These are phyloP conservation scores for Cercospora sesami DNA, from an alignment of 2,329 filamentous ascomycete species.

Conservation along the genomic window DNA sequence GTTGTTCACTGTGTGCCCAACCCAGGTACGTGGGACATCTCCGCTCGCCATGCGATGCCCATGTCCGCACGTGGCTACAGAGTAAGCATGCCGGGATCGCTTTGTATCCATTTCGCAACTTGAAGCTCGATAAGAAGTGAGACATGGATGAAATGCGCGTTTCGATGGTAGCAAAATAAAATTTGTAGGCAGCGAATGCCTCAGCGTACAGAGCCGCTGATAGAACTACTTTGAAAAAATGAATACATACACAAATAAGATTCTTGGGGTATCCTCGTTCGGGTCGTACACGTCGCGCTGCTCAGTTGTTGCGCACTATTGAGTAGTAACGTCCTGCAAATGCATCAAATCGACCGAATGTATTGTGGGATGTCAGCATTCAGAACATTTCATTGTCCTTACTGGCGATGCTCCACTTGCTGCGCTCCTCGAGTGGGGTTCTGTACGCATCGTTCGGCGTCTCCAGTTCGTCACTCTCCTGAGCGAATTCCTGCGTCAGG, in stretches of 20 bases:
- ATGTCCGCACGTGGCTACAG: background rate
- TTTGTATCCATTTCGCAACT: background rate
- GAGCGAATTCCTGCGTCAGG: slow-evolving; percentile 7
- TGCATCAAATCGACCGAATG: background rate
- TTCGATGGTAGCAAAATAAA: background rate
- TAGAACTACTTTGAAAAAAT: background rate
- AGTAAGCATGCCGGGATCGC: background rate
- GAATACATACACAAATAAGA: slow-evolving; percentile 1
- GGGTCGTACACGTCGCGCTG: background rate
- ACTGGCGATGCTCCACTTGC: slow-evolving; percentile 23
- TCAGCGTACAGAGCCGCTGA: background rate
- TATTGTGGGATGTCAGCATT: background rate
- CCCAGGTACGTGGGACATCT: background rate
- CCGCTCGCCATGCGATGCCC: background rate
- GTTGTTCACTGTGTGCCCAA: background rate
- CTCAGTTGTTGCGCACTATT: background rate
- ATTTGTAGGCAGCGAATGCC: background rate
- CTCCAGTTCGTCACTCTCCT: slow-evolving; percentile 24
- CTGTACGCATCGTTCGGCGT: slow-evolving; percentile 33
- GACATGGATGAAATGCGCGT: background rate
- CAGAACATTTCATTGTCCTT: slow-evolving; percentile 32
- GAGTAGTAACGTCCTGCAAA: background rate
- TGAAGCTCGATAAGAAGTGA: background rate
- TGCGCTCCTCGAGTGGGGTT: slow-evolving; percentile 36
- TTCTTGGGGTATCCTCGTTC: background rate